phyloP scores from a whole-genome alignment of 139 green algal genomes.

The Asterochloris sp. region DNA sequence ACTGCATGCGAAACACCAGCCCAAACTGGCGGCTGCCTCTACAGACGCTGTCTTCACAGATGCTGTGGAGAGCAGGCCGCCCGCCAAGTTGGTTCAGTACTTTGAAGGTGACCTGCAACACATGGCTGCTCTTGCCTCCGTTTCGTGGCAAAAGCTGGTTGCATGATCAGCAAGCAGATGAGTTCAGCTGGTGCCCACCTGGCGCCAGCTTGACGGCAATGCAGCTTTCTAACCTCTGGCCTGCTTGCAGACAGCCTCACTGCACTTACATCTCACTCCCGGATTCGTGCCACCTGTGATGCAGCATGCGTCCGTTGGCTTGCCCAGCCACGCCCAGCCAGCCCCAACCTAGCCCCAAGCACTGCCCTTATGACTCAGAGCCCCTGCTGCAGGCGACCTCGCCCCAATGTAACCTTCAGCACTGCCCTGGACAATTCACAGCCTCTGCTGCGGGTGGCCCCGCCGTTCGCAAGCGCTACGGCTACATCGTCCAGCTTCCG shows the following conservation, averaged over 20 bases:
- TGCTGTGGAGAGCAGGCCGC: neutral
- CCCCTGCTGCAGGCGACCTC: too few species aligned
- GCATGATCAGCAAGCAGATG: neutral
- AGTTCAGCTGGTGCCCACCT: neutral
- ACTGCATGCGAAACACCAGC: slow-evolving; percentile 3
- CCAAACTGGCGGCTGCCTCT: neutral
- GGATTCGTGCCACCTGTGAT: neutral
- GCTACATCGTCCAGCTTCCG: too few species aligned
- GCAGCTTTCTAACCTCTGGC: neutral
- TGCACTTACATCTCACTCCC: neutral
- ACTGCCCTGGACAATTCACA: too few species aligned
- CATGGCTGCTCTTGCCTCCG: neutral
- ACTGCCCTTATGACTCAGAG: too few species aligned
- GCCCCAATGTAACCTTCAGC: too few species aligned
- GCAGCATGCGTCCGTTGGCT: too few species aligned
- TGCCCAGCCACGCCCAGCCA: too few species aligned
- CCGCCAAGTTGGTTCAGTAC: slow-evolving; percentile 1
- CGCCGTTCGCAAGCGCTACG: too few species aligned
- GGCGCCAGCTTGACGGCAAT: neutral
- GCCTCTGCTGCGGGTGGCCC: too few species aligned
- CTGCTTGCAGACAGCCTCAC: neutral
- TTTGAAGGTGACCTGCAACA: neutral
- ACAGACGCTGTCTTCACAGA: neutral
- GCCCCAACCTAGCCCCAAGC: too few species aligned
- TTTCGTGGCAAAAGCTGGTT: neutral